Percentiles rank a stretch among this genome's conserved stretches.
phyloP scores from a whole-genome alignment of 495 filamentous ascomycete genomes.

The Apiosordaria backusii region DNA sequence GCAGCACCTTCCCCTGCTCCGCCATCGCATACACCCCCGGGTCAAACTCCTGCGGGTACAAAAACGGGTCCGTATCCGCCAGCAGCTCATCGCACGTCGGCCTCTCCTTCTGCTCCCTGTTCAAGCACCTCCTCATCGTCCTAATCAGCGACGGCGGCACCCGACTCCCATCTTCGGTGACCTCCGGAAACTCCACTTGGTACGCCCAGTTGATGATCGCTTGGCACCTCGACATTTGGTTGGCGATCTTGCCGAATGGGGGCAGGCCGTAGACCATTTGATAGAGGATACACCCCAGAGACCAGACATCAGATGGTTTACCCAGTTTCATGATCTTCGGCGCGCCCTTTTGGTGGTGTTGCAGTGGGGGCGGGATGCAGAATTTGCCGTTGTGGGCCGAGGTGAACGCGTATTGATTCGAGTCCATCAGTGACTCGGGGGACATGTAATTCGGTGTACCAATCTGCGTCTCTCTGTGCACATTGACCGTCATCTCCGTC shows the following conservation, averaged over 20 bases:
- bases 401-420: constrained; percentile 54
- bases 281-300: constrained; percentile 90
- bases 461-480: constrained; percentile 91
- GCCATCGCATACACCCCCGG: constrained; percentile 38
- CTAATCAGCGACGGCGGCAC: constrained; percentile 68
- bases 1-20: constrained; percentile 56
- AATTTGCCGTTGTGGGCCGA: constrained; percentile 44
- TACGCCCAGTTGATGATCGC: constrained; percentile 89
- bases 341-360: constrained; percentile 37
- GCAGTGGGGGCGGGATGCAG: constrained; percentile 38
- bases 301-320: constrained; percentile 95
- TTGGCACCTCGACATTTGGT: constrained; percentile 67
- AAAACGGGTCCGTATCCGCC: constrained; percentile 65
- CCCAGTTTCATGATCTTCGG: constrained; percentile 91
- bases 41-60: constrained; percentile 65
- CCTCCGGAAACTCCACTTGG: constrained; percentile 73
- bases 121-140: constrained; percentile 75
- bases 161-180: constrained; percentile 66
- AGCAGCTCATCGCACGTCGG: constrained; percentile 78
- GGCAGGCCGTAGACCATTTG: constrained; percentile 95
- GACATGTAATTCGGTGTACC: constrained; percentile 99
- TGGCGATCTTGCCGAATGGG: constrained; percentile 87
- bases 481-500: constrained; percentile 89
- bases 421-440: constrained; percentile 87
- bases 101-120: constrained; percentile 69